Conservation (phyloP, 2,329 filamentous ascomycete genomes). For the Pseudomassariella vexata region DNA sequence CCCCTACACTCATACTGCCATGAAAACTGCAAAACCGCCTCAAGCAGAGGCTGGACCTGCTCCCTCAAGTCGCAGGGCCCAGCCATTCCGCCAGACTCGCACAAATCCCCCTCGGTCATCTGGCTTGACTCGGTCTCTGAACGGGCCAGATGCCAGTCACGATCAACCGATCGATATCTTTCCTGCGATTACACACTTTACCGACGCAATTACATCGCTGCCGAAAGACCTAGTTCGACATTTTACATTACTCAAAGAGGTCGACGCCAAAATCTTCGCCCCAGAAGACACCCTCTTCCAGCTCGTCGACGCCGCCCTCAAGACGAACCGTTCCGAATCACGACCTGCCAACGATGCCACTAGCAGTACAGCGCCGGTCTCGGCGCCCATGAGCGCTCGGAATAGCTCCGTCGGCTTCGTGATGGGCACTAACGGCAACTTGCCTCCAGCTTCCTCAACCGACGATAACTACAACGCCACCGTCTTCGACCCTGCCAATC, state of each 20-base stretch:
- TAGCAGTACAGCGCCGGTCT: conserved; percentile 33
- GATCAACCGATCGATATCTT: conserved; percentile 62
- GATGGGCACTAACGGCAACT: conserved; percentile 28
- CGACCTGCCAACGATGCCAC: conserved; percentile 38
- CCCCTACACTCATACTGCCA: too few relatives aligned
- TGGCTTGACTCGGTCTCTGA: conserved; percentile 33
- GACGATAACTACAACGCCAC: conserved; percentile 37
- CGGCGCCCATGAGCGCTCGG: conserved; percentile 43
- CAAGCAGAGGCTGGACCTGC: conserved; percentile 32
- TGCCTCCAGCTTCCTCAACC: conserved; percentile 31
- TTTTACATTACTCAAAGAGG: conserved; percentile 93
- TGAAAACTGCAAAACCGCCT: conserved; percentile 51
- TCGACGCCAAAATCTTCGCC: conserved; percentile 91
- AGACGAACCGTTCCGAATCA: conserved; percentile 40
- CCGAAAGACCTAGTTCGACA: conserved; percentile 94
- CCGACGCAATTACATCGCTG: conserved; percentile 84
- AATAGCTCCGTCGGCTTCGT: conserved; percentile 39
- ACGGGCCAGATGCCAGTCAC: conserved; percentile 38
- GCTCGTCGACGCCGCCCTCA: conserved; percentile 61
- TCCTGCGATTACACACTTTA: conserved; percentile 68
- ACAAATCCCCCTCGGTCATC: conserved; percentile 57
- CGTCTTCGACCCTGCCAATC: conserved; percentile 50
- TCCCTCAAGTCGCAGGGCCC: conserved; percentile 51
- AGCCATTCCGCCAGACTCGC: conserved; percentile 60
- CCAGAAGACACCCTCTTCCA: conserved; percentile 78